Percentiles rank a stretch among this genome's conserved stretches.
phyloP scores from a whole-genome alignment of 2,329 filamentous ascomycete genomes.

The Chrysoporthe austroafricana region DNA sequence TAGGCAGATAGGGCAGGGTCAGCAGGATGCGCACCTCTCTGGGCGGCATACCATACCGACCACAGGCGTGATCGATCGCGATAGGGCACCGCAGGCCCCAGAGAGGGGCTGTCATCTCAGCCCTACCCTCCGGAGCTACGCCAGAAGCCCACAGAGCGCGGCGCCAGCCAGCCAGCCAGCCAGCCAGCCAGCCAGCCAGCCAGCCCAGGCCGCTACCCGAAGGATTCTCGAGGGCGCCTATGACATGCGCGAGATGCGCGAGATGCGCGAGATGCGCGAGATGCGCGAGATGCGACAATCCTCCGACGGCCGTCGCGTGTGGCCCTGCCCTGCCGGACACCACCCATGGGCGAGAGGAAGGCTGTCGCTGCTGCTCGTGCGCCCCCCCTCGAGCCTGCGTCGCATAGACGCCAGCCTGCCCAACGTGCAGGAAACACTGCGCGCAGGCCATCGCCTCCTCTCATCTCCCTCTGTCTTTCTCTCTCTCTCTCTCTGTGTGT shows the following conservation, averaged over 20 bases:
- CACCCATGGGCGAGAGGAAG: too few species aligned
- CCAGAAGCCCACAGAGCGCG: background rate
- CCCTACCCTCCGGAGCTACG: slow-evolving; percentile 14
- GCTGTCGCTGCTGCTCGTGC: background rate
- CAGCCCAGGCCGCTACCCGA: slow-evolving; percentile 1
- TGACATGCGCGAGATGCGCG: slow-evolving; percentile 7
- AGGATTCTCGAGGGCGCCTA: slow-evolving; percentile 2
- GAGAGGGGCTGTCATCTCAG: slow-evolving; percentile 24
- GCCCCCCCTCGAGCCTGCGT: background rate
- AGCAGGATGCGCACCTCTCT: too few species aligned
- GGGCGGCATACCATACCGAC: too few species aligned
- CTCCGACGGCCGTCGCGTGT: background rate
- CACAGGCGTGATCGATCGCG: too few species aligned
- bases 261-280: slow-evolving; percentile 9
- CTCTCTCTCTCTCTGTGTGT: too few species aligned
- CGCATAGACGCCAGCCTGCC: slow-evolving; percentile 9
- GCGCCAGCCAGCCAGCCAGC: background rate
- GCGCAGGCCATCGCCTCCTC: slow-evolving; percentile 22
- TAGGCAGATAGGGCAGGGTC: too few species aligned
- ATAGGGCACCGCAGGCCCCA: background rate
- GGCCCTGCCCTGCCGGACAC: too few species aligned
- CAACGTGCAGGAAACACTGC: slow-evolving; percentile 21
- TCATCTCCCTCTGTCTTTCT: slow-evolving; percentile 1
- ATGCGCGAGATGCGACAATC: slow-evolving; percentile 7
- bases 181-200: background rate